Evolutionary conservation across 2,329 filamentous ascomycete genomes (phyloP).

Genomic region (Domatiomyces catenatus): DNA sequence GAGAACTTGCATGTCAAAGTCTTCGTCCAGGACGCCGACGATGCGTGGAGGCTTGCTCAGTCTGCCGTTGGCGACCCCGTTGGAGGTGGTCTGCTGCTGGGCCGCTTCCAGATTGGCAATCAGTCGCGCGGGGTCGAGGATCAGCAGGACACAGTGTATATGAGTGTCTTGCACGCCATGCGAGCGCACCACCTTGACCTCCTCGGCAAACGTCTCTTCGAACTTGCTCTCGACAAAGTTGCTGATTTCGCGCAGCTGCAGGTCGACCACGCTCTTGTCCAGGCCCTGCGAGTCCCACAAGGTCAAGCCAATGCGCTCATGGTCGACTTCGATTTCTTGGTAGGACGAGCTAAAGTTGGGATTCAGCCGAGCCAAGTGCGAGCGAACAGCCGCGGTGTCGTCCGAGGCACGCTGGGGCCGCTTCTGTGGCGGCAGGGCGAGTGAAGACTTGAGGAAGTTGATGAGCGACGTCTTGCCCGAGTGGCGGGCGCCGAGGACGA

Average conservation of each 20-base stretch:
- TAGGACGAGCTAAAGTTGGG: constrained; percentile 72
- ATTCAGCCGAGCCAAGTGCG: constrained; percentile 34
- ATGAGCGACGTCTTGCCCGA: constrained; percentile 94
- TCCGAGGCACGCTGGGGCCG: constrained; percentile 45
- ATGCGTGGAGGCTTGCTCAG: constrained; percentile 23
- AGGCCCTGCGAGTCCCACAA: constrained; percentile 93
- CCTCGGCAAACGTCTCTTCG: constrained; percentile 90
- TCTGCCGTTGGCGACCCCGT: constrained; percentile 38
- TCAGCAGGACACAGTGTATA: constrained; percentile 85
- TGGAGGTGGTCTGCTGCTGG: constrained; percentile 44
- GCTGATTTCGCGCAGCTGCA: constrained; percentile 82
- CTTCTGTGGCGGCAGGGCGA: constrained; percentile 71
- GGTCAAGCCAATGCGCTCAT: constrained; percentile 79
- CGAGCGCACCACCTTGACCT: constrained; percentile 91
- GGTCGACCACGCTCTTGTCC: constrained; percentile 86
- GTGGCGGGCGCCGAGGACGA: constrained; percentile 74
- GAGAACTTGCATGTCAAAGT: constrained; percentile 79
- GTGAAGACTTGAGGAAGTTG: constrained; percentile 77
- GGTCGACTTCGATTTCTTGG: constrained; percentile 85
- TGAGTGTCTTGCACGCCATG: constrained; percentile 91
- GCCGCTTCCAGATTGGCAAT: constrained; percentile 61
- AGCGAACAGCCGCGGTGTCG: constrained; percentile 34
- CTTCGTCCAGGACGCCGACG: constrained; percentile 63
- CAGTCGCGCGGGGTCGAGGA: constrained; percentile 75
- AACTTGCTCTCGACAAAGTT: constrained; percentile 95